Base-by-base conservation (phyloP, 352 stramenopile species). In the Phytophthora citrophthora region DNA sequence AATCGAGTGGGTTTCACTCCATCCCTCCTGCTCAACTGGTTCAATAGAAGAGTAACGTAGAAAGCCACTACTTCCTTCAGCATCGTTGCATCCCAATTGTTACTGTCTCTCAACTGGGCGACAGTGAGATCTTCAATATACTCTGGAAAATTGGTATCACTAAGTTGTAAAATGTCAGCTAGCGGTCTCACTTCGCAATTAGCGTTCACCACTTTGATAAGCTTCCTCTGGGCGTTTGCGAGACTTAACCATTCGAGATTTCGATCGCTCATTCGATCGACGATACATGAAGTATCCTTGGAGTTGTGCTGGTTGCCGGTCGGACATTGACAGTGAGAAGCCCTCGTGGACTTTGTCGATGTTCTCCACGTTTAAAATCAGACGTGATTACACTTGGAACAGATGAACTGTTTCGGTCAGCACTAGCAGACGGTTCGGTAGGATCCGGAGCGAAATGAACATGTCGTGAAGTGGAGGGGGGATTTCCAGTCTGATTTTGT, bases 151-250 rank as follows among this genome's bases (percentile, higher is more conserved):
- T 32, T 29, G 5, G 12, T 11, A 29, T 39, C 18, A 40, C 11
- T 48, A 36, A 75, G 38, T 18, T 61, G 12, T 40, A 75, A 45
- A 51, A 75, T 71, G 20, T 72, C 67, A 24, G 40, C n/a, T 3
- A 75, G 36, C n/a, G 61, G 46, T 8, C 46, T 67, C 16, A 18
- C 36, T 32, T 68, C 67, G 11, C 40, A 55, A n/a, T 48, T 64
- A 3, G 27, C 40, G 20, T 31, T 16, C 3, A 64, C 27, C 41
- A 68, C 51, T 50, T 72, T 75, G 6, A 58, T 41, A 5, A 38
- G 39, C 29, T 59, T 48, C 24, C 45, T 63, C 18, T 56, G 50
- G 0, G 2, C 4, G 27, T n/a, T 47, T 47, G 11, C 50, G 54
- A 9, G 13, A 47, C 29, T 61, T 74, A 47, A 3, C 24, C 6